Evolutionary conservation across 257 asterid species (phyloP), one percentile per base, ranked within the genome.

Genomic region (Lycium barbarum): DNA sequence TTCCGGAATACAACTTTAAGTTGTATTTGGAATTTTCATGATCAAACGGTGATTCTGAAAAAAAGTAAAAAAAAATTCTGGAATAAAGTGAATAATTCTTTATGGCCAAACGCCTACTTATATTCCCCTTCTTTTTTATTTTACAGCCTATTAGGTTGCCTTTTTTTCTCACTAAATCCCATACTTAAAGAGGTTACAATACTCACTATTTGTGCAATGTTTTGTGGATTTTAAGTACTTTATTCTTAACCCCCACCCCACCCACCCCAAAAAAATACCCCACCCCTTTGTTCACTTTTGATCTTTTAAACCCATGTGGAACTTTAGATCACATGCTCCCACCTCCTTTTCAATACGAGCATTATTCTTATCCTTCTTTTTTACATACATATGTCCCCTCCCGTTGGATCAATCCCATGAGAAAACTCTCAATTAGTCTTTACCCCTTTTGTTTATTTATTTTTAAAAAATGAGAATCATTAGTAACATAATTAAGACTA

Each of bases 321-420:
- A 71, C 88, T 87, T 91, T 87, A 85, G 85, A 90, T 91, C 95
- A 91, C 95, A 93, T 90, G 97, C 93, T 87, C 89, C 91, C 89
- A 82, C 86, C 83, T 22, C 88, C 85, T 88, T 90, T 87, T 84
- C 82, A 86, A 84, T 79, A 84, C 85, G 57, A 79, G 47, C 84
- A 90, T 84, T 90, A 89, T 93, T 88, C 91, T 88, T 86, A 89
- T 88, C 93, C 82, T 78, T 76, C 84, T 80, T 88, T 87, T 87
- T 86, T 61, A 65, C 65, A 9, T 68, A 55, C 54, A 86, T 82
- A 70, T 83, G 84, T 86, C 89, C 87, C 72, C 86, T 86, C 87
- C 84, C 86, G 82, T 84, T 79, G 82, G 79, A 88, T 88, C 90
- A 91, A 84, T 90, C 84, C 90, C 91, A 86, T 87, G 83, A 76